Conservation (phyloP, 768 basidiomycete species). For the Xerocomus spinulosus region DNA sequence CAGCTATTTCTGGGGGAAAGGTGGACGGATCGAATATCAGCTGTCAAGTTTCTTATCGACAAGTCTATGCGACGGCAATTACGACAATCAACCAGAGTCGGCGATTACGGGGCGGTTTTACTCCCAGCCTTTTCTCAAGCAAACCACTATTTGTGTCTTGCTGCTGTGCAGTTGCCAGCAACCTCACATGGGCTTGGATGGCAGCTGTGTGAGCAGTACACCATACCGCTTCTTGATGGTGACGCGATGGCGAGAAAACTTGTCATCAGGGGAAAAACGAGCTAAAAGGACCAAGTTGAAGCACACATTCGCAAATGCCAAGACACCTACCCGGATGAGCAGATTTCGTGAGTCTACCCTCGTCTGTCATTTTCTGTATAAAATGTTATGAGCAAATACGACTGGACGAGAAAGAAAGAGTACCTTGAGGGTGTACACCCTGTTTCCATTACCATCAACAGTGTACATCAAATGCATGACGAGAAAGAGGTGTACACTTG, state of each 20-base stretch:
- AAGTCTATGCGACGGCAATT: neutral
- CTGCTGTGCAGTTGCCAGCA: neutral
- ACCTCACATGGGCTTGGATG: constrained; percentile 77
- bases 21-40: neutral
- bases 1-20: neutral
- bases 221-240: constrained; percentile 93
- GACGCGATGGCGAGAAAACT: constrained; percentile 96
- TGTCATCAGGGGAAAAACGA: constrained; percentile 98
- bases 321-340: constrained; percentile 83
- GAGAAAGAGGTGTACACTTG: constrained; percentile 9
- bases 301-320: neutral
- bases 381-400: constrained; percentile 2
- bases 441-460: constrained; percentile 66
- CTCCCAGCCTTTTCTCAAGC: neutral
- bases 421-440: constrained; percentile 92
- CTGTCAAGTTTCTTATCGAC: neutral
- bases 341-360: constrained; percentile 85
- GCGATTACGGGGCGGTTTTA: neutral
- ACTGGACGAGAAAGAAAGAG: constrained; percentile 12
- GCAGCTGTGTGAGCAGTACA: constrained; percentile 85
- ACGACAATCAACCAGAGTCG: neutral
- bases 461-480: constrained; percentile 98
- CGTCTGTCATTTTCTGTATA: constrained; percentile 75
- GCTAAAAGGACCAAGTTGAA: constrained; percentile 43
- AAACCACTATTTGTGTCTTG: neutral